phyloP scores from a whole-genome alignment of 2,329 filamentous ascomycete species.

The Aspergillus oerlinghausenensis region DNA sequence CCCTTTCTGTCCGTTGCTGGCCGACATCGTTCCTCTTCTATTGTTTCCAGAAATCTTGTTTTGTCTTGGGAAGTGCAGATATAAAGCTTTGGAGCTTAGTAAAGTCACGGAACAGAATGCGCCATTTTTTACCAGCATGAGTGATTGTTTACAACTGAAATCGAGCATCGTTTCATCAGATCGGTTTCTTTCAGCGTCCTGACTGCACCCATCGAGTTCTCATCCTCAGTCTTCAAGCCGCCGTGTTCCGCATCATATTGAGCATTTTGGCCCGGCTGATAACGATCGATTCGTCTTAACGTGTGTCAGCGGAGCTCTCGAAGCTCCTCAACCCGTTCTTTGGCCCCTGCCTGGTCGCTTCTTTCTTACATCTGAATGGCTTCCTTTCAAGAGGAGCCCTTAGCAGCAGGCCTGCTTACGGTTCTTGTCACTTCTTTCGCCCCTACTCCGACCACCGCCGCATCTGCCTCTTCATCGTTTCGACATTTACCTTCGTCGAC shows the following conservation, averaged over 20 bases:
- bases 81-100: neutral
- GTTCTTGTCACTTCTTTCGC: conserved; percentile 20
- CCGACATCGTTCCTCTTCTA: neutral
- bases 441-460: conserved; percentile 17
- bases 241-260: neutral
- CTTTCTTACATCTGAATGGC: conserved; percentile 19
- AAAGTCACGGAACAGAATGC: conserved; percentile 11
- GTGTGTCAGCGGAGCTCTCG: conserved; percentile 6
- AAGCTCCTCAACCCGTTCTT: conserved; percentile 1
- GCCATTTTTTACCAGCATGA: conserved; percentile 16
- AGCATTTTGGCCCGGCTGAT: neutral
- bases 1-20: conserved; percentile 2
- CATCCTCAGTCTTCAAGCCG: neutral
- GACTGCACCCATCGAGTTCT: neutral
- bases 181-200: neutral
- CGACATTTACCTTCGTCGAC: conserved; percentile 13
- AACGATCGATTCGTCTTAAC: neutral
- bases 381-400: conserved; percentile 20
- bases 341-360: neutral
- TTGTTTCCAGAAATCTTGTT: neutral
- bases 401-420: conserved; percentile 27
- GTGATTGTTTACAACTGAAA: conserved; percentile 4
- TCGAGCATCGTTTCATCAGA: neutral
- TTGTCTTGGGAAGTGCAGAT: neutral
- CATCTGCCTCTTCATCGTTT: conserved; percentile 14